These are phyloP conservation scores for Neopestalotiopsis sp. DNA, from an alignment of 2,329 filamentous ascomycete species.

Conservation along the genomic window DNA sequence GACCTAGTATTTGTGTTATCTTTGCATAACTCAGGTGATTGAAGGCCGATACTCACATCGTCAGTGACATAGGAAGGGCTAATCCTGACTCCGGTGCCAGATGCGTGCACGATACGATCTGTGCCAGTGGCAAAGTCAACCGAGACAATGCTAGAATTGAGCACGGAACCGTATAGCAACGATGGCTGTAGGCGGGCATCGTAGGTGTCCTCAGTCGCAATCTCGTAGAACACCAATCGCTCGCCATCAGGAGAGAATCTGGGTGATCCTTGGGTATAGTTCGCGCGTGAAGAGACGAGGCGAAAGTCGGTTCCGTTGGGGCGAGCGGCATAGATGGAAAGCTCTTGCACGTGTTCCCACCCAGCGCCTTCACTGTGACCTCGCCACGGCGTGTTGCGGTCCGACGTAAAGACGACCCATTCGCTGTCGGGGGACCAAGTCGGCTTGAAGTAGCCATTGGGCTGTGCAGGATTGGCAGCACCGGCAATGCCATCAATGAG, in stretches of 20 bases:
- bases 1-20: not conserved
- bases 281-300: not conserved
- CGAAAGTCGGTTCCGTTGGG: slow-evolving; percentile 4
- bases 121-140: slow-evolving; percentile 1
- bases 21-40: not conserved
- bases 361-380: not conserved
- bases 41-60: not conserved
- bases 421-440: not conserved
- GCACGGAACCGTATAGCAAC: not conserved
- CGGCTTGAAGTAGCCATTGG: not conserved
- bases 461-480: not conserved
- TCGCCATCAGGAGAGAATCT: not conserved
- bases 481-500: not conserved
- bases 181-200: not conserved
- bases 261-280: not conserved
- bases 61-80: not conserved
- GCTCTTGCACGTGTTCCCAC: slow-evolving; percentile 3
- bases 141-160: not conserved
- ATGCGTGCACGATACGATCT: not conserved
- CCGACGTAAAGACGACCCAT: slow-evolving; percentile 2
- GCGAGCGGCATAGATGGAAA: not conserved
- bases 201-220: not conserved
- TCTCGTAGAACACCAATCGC: not conserved
- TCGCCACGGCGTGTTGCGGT: not conserved
- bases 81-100: not conserved